phyloP scores from a whole-genome alignment of 73 alveolate species.

The Durusdinium trenchii region DNA sequence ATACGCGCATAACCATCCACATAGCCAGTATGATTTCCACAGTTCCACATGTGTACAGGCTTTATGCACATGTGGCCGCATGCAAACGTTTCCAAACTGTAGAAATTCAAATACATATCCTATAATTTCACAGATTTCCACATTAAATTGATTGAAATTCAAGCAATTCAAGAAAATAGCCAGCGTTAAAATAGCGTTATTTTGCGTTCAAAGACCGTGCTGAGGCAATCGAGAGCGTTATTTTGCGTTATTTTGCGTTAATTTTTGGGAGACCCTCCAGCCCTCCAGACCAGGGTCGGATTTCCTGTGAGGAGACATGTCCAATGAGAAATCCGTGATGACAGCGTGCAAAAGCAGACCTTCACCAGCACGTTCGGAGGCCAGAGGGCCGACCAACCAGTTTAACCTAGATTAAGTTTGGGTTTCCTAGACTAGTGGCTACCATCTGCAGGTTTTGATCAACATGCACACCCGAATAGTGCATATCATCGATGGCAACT shows the following conservation, averaged over 20 bases:
- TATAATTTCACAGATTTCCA: too few species aligned
- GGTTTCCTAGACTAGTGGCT: too few species aligned
- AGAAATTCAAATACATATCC: too few species aligned
- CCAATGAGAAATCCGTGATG: not conserved
- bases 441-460: not conserved
- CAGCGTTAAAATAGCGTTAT: not conserved
- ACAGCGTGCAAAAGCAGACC: not conserved
- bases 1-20: too few species aligned
- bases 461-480: too few species aligned
- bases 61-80: too few species aligned
- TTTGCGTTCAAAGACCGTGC: slow-evolving; percentile 42
- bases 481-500: too few species aligned
- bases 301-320: not conserved
- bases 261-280: not conserved
- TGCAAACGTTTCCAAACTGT: too few species aligned
- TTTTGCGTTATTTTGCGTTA: slow-evolving; percentile 33
- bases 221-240: not conserved
- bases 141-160: too few species aligned
- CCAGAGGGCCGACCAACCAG: not conserved
- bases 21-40: too few species aligned
- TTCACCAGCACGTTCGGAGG: not conserved
- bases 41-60: too few species aligned
- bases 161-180: too few species aligned
- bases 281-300: not conserved
- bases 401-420: not conserved